Percentiles rank a stretch among this genome's conserved stretches.
phyloP scores from a whole-genome alignment of 1,139 yeast genomes.

The Maudiozyma humilis region DNA sequence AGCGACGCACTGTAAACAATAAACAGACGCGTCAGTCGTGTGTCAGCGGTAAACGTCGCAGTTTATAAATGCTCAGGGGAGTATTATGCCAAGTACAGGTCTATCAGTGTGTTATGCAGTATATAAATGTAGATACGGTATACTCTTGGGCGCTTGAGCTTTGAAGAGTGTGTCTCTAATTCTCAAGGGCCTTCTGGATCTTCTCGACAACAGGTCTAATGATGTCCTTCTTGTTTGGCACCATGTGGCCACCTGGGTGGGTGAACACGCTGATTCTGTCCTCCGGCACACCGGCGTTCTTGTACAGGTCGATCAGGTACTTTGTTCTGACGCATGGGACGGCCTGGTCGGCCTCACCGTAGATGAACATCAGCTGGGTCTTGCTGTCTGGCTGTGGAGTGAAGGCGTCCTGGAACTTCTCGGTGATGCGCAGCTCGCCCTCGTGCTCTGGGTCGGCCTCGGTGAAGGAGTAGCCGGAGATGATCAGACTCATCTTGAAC shows the following conservation, averaged over 20 bases:
- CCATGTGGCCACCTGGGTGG: constrained; percentile 82
- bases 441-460: constrained; percentile 31
- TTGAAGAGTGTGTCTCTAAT: no score
- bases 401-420: constrained; percentile 29
- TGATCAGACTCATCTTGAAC: constrained; percentile 43
- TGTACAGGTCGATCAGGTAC: constrained; percentile 38
- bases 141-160: no score
- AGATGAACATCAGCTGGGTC: constrained; percentile 33
- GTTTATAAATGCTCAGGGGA: no score
- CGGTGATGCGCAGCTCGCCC: constrained; percentile 33
- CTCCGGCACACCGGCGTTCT: constrained; percentile 30
- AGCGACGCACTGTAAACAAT: not conserved
- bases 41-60: no score
- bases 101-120: no score
- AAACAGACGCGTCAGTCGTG: not conserved
- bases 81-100: no score
- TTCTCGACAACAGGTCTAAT: constrained; percentile 37
- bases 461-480: constrained; percentile 53
- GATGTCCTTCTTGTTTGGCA: constrained; percentile 61
- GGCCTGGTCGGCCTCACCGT: constrained; percentile 44
- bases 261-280: constrained; percentile 42
- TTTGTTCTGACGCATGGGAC: constrained; percentile 47
- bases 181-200: constrained; percentile 21
- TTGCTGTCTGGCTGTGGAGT: constrained; percentile 25
- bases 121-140: no score